A percentile compares a stretch with the other conserved stretches of the same genome.
Conservation (phyloP, 116 monocot genomes). For the Posidonia oceanica region DNA sequence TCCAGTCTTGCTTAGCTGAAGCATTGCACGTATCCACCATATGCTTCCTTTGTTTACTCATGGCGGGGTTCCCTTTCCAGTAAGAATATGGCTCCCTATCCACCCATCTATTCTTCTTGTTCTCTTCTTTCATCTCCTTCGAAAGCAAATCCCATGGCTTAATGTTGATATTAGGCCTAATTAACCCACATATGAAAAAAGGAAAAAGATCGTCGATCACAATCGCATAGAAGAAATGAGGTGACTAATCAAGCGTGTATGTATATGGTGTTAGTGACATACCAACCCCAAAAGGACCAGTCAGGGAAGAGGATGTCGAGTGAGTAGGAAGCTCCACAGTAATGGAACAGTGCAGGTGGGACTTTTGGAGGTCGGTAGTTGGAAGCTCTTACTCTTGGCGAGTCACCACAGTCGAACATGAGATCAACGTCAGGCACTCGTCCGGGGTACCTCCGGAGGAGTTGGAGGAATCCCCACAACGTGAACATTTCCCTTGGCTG, state of each 20-base stretch:
- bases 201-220: background rate
- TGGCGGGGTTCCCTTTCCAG: conserved; percentile 46
- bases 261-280: background rate
- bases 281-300: conserved; percentile 20
- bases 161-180: conserved; percentile 41
- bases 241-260: background rate
- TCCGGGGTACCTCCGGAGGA: conserved; percentile 42
- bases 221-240: background rate
- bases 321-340: background rate
- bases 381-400: conserved; percentile 18
- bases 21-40: conserved; percentile 36
- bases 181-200: background rate
- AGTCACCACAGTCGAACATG: conserved; percentile 56
- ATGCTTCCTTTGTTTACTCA: conserved; percentile 10
- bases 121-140: conserved; percentile 26
- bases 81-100: conserved; percentile 42
- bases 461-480: conserved; percentile 62
- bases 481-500: conserved; percentile 64
- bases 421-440: conserved; percentile 60
- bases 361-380: background rate
- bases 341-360: conserved; percentile 10
- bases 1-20: conserved; percentile 31
- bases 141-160: conserved; percentile 36
- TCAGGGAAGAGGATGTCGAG: conserved; percentile 14
- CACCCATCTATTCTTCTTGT: conserved; percentile 21